These are phyloP conservation scores for Trichosporon inkin DNA, from an alignment of 1,284 basidiomycete genomes.

Conservation along the genomic window DNA sequence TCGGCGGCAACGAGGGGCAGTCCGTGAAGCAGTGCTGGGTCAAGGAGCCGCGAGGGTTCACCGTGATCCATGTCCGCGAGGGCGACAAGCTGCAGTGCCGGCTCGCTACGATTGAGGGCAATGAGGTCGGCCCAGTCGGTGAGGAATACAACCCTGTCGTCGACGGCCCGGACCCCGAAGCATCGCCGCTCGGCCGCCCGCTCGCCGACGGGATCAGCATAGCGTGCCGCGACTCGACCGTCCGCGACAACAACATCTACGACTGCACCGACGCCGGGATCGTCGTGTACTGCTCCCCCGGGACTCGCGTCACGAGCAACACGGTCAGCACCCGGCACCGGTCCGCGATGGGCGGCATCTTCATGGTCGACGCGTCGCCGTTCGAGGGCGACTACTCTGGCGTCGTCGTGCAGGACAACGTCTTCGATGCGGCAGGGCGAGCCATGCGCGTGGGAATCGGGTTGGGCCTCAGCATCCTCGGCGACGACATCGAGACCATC, in stretches of 20 bases:
- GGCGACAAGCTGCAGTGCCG: slow-evolving; percentile 48
- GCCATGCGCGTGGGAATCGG: slow-evolving; percentile 54
- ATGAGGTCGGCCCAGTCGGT: slow-evolving; percentile 50
- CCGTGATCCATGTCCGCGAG: slow-evolving; percentile 49
- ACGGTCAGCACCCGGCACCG: slow-evolving; percentile 37
- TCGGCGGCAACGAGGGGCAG: slow-evolving; percentile 51
- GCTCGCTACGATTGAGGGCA: slow-evolving; percentile 44
- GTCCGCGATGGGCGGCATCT: slow-evolving; percentile 51
- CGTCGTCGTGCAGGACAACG: slow-evolving; percentile 48
- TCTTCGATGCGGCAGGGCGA: slow-evolving; percentile 40
- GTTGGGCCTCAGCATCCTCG: slow-evolving; percentile 50
- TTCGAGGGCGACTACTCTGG: slow-evolving; percentile 50
- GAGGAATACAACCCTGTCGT: slow-evolving; percentile 47
- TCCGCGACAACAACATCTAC: slow-evolving; percentile 46
- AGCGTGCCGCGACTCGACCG: slow-evolving; percentile 45
- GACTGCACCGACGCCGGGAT: slow-evolving; percentile 50
- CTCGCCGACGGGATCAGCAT: slow-evolving; percentile 49
- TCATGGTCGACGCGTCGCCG: slow-evolving; percentile 51
- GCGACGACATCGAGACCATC: slow-evolving; percentile 49
- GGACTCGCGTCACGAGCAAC: slow-evolving; percentile 48
- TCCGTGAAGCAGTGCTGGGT: slow-evolving; percentile 36
- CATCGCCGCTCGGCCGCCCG: slow-evolving; percentile 46
- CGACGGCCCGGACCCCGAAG: slow-evolving; percentile 50
- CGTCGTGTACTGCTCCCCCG: slow-evolving; percentile 53
- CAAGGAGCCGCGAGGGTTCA: slow-evolving; percentile 48